These are phyloP conservation scores for Hemerocallis citrina DNA, from an alignment of 106 monocot genomes.

Conservation along the genomic window DNA sequence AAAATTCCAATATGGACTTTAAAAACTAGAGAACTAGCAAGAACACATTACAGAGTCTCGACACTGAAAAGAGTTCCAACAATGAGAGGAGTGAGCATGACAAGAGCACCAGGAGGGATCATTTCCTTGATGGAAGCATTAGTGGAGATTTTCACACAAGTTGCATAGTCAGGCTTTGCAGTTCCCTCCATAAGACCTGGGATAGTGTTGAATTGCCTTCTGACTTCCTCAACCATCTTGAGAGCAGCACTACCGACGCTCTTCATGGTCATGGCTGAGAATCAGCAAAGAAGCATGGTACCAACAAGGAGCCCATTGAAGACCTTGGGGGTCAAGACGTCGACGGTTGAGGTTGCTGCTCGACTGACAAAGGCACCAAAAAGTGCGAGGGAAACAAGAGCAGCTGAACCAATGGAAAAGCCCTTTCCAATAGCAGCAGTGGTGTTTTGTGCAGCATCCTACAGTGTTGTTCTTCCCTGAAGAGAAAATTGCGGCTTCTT, in stretches of 20 bases:
- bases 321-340: constrained; percentile 39
- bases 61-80: constrained; percentile 56
- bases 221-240: constrained; percentile 73
- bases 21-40: constrained; percentile 62
- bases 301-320: constrained; percentile 47
- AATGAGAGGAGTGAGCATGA: constrained; percentile 64
- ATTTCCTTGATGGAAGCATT: constrained; percentile 68
- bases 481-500: no score
- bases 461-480: no score
- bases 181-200: constrained; percentile 59
- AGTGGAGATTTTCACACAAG: constrained; percentile 64
- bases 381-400: constrained; percentile 42
- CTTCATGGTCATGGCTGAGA: constrained; percentile 60
- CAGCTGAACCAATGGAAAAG: constrained; percentile 53
- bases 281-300: constrained; percentile 49
- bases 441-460: background rate
- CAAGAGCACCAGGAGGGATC: constrained; percentile 61
- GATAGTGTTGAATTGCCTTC: constrained; percentile 70
- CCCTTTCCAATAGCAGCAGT: constrained; percentile 33
- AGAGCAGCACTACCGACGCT: constrained; percentile 59
- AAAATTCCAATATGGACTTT: constrained; percentile 65
- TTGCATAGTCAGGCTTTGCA: constrained; percentile 56
- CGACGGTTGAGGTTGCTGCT: constrained; percentile 28
- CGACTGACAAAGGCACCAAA: constrained; percentile 55
- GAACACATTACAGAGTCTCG: constrained; percentile 54